Base-by-base conservation (phyloP, 2,329 filamentous ascomycete species). In the Ophiostoma himal-ulmi region DNA sequence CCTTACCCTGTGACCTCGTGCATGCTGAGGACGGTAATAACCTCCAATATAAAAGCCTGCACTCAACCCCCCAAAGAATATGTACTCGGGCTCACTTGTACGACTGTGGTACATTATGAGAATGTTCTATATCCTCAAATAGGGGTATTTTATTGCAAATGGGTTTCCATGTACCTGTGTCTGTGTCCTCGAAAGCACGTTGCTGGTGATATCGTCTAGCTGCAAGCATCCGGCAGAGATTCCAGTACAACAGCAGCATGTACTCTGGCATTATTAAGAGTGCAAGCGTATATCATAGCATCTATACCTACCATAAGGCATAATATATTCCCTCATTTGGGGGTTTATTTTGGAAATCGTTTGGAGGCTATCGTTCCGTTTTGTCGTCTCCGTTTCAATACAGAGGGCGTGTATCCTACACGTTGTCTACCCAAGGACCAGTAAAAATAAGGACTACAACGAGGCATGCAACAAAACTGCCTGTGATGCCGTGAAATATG, bases 141-240 rank as follows among this genome's bases (percentile, higher is more conserved):
- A 48, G 44, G 44, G 44, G 44, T 48, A 57, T 26, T 10, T 10
- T 57, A 57, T 14, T 22, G 22, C n/a, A 57, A 57, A 57, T 5
- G 52, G 17, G 7, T 20, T n/a, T 5, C 44, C 44, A 5, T 48
- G 17, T 48, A 48, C 44, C 44, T 20, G 44, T 48, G 44, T 22
- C n/a, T 57, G 10, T 57, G 52, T 57, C 52, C 52, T 26, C 22
- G 10, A 57, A 57, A 57, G 48, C 52, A 14, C 52, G n/a, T 57
- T 57, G 22, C 22, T 17, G 52, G 52, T 26, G 52, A 30, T 57
- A 11, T 26, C 48, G 22, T 13, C 22, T 11, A 14, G 57, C 57
- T 62, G 57, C 57, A 62, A 34, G 57, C 26, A 22, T 62, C 57
- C 57, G n/a, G 57, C n/a, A 57, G 57, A 26, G 11, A 62, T 62